Conservation (phyloP, 176 grass and related monocot species). For the Saccharum officinarum region DNA sequence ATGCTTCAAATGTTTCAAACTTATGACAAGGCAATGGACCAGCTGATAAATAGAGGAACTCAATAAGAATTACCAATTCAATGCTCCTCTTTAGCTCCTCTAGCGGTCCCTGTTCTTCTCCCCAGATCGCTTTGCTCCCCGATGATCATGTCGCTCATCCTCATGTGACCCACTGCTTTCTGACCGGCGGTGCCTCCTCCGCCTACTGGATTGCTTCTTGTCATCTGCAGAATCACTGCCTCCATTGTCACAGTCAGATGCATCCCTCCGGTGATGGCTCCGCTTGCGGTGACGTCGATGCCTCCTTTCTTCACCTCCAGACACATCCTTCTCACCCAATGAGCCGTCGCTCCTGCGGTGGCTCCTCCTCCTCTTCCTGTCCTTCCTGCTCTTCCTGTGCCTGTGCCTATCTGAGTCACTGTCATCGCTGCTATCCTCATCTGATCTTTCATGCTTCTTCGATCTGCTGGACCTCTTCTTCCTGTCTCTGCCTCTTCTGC, state of each 20-base stretch:
- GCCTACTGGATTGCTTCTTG: conserved; percentile 41
- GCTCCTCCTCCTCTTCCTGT: conserved; percentile 74
- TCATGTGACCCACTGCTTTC: conserved; percentile 33
- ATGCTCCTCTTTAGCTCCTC: conserved; percentile 30
- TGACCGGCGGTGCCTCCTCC: conserved; percentile 7
- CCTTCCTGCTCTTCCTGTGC: conserved; percentile 78
- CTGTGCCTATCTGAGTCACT: conserved; percentile 46
- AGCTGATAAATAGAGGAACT: neutral
- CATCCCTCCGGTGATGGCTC: conserved; percentile 40
- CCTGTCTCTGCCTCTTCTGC: conserved; percentile 46
- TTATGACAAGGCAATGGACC: neutral
- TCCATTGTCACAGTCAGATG: conserved; percentile 46
- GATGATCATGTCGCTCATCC: conserved; percentile 28
- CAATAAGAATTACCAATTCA: conserved; percentile 33
- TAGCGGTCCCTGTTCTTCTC: conserved; percentile 41
- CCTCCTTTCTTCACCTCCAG: conserved; percentile 47
- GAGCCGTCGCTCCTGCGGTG: conserved; percentile 46
- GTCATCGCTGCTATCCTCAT: conserved; percentile 37
- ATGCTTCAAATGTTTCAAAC: conserved; percentile 12
- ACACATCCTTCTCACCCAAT: conserved; percentile 22
- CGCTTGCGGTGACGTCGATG: conserved; percentile 35
- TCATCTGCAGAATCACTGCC: conserved; percentile 25
- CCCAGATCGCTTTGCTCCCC: conserved; percentile 32
- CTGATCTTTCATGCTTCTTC: conserved; percentile 34
- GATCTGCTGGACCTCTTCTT: conserved; percentile 40